Base-by-base conservation (phyloP, 768 basidiomycete species). In the Symmetrospora coprosmae region DNA sequence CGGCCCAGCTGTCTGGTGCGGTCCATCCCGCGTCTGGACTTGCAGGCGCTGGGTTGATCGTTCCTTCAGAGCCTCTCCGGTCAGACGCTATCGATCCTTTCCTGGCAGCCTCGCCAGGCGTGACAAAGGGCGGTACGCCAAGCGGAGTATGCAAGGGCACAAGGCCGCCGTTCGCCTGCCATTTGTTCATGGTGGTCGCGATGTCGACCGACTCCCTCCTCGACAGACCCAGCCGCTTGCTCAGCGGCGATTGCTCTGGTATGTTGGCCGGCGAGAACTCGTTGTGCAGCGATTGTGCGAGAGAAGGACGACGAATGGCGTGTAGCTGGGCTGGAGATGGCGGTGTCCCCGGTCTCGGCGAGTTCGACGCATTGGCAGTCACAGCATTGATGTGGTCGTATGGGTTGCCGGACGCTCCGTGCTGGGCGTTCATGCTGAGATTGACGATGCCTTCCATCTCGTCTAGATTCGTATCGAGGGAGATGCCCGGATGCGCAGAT, bases 401-500 rank as follows among this genome's bases (percentile, higher is more conserved):
- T 6, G 60, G 50, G 39, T 39, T 39, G 38, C 38, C 39, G 25
- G 25, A 21, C 11, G 60, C 16, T 17, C 59, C 27, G 6, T 31
- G 39, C 17, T 53, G 33, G 11, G 33, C 19, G 53, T 43, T 39
- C 16, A 43, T 17, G 21, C 46, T 41, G 33, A 72, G 72, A 71
- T 88, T 76, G 63, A 92, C 74, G 68, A 94, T 88, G 5, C 84
- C 90, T 37, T 85, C 83, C 79, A 94, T 88, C 50, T 79, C 73
- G 9, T 83, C 78, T 41, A 87, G 70, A 69, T 88, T 79, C 19
- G 79, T 80, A 70, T 86, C 84, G 40, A 85, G 77, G 23, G 71
- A 73, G 60, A 80, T 75, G 33, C 62, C 62, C 25, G 45, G 37
- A 6, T 49, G 25, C 8, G 14, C 56, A 21, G 56, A 19, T 4